Percentiles rank a stretch among this genome's conserved stretches.
Evolutionary conservation across 495 filamentous ascomycete genomes (phyloP).

Genomic region (Clavariopsis aquatica): DNA sequence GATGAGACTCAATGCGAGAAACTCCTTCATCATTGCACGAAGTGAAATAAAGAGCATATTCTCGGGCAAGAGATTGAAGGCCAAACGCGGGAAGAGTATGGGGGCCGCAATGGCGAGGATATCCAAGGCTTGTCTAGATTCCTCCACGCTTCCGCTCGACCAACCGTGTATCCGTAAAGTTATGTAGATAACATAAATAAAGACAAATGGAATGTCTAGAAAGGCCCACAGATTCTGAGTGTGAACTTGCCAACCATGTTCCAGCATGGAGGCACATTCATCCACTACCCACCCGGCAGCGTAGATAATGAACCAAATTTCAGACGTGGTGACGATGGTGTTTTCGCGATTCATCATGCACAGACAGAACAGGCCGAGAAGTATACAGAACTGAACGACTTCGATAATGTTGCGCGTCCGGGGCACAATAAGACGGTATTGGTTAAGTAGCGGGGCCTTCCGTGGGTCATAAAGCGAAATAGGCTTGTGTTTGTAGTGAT

Average conservation of each 20-base stretch:
- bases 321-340: slow-evolving; percentile 51
- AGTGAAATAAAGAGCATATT: slow-evolving; percentile 73
- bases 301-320: slow-evolving; percentile 64
- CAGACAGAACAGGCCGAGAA: slow-evolving; percentile 62
- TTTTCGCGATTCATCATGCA: slow-evolving; percentile 63
- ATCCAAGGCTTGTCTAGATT: slow-evolving; percentile 62
- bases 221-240: slow-evolving; percentile 80
- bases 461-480: slow-evolving; percentile 70
- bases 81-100: slow-evolving; percentile 68
- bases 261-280: slow-evolving; percentile 69
- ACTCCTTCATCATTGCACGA: slow-evolving; percentile 73
- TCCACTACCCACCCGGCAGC: slow-evolving; percentile 72
- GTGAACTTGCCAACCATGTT: slow-evolving; percentile 74
- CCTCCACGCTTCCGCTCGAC: slow-evolving; percentile 43
- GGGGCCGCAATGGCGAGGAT: slow-evolving; percentile 70
- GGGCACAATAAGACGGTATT: slow-evolving; percentile 73
- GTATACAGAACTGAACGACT: slow-evolving; percentile 63
- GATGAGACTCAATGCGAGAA: slow-evolving; percentile 62
- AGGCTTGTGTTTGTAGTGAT: slow-evolving; percentile 70
- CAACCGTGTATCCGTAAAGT: slow-evolving; percentile 61
- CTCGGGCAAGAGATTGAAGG: slow-evolving; percentile 72
- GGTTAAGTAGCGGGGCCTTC: slow-evolving; percentile 66
- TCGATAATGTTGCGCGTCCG: slow-evolving; percentile 68
- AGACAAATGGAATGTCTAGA: slow-evolving; percentile 66
- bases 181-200: slow-evolving; percentile 63